Evolutionary conservation across 2,329 filamentous ascomycete genomes (phyloP).

Genomic region (Madurella fahalii): DNA sequence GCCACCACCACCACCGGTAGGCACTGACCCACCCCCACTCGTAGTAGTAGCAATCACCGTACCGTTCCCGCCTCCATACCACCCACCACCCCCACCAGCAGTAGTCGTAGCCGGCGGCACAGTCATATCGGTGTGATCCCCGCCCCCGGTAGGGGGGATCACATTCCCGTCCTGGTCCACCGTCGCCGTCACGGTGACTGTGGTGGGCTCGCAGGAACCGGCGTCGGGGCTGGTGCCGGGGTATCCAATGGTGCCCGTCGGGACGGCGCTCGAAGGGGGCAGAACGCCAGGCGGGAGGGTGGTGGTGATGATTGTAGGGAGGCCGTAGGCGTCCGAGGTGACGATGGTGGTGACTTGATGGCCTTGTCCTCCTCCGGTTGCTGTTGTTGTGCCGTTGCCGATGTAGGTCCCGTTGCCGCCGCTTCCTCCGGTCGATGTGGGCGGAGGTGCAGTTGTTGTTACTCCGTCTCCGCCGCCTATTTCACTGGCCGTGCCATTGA

Average conservation of each 20-base stretch:
- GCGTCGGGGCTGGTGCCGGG: not conserved
- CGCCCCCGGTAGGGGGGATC: not conserved
- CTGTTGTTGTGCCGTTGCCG: not conserved
- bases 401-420: too few relatives aligned
- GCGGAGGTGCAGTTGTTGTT: not conserved
- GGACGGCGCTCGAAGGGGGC: slow-evolving; percentile 1
- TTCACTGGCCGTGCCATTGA: slow-evolving; percentile 5
- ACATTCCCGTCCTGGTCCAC: slow-evolving; percentile 7
- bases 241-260: not conserved
- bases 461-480: not conserved
- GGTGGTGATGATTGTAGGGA: slow-evolving; percentile 4
- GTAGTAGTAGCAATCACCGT: not conserved
- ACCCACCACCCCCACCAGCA: not conserved
- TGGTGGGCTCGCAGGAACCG: not conserved
- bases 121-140: not conserved
- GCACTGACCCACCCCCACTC: not conserved
- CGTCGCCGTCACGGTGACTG: slow-evolving; percentile 14
- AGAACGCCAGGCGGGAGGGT: slow-evolving; percentile 10
- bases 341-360: slow-evolving; percentile 13
- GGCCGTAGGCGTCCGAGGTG: slow-evolving; percentile 6
- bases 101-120: not conserved
- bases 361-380: not conserved
- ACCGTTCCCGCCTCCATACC: not conserved
- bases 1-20: not conserved
- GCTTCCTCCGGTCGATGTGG: not conserved